Evolutionary conservation across 768 basidiomycete species (phyloP).

Genomic region (Mycena sanguinolenta): DNA sequence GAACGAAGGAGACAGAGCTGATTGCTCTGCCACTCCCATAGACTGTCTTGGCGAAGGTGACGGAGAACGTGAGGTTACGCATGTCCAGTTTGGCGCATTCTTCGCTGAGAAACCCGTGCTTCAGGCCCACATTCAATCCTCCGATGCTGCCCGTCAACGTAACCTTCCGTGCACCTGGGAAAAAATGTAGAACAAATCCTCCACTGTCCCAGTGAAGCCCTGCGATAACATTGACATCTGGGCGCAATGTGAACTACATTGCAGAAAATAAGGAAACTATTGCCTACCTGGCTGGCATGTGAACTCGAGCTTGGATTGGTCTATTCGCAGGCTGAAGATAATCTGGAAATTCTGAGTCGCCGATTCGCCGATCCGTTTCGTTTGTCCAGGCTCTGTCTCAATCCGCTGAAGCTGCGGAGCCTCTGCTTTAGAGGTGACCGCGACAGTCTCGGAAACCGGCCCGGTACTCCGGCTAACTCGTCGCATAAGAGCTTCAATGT

Average conservation of each 20-base stretch:
- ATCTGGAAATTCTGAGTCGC: constrained; percentile 65
- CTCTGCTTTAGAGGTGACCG: no score
- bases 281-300: constrained; percentile 76
- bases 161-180: constrained; percentile 78
- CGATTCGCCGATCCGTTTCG: neutral
- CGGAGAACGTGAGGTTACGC: constrained; percentile 84
- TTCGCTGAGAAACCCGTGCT: constrained; percentile 88
- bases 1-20: constrained; percentile 76
- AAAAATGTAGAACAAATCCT: constrained; percentile 85
- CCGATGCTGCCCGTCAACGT: constrained; percentile 85
- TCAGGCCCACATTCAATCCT: constrained; percentile 84
- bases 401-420: no score
- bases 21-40: constrained; percentile 49
- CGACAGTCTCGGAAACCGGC: constrained; percentile 13
- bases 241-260: no score
- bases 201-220: constrained; percentile 95
- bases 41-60: constrained; percentile 72
- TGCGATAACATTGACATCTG: constrained; percentile 90
- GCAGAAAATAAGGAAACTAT: no score
- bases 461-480: constrained; percentile 54
- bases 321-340: constrained; percentile 91
- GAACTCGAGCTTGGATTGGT: constrained; percentile 87
- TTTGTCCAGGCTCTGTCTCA: constrained; percentile 19
- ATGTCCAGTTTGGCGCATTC: constrained; percentile 86
- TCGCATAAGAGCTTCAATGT: constrained; percentile 79